Evolutionary conservation across 495 filamentous ascomycete species (phyloP).

Genomic region (Cairneyella variabilis): DNA sequence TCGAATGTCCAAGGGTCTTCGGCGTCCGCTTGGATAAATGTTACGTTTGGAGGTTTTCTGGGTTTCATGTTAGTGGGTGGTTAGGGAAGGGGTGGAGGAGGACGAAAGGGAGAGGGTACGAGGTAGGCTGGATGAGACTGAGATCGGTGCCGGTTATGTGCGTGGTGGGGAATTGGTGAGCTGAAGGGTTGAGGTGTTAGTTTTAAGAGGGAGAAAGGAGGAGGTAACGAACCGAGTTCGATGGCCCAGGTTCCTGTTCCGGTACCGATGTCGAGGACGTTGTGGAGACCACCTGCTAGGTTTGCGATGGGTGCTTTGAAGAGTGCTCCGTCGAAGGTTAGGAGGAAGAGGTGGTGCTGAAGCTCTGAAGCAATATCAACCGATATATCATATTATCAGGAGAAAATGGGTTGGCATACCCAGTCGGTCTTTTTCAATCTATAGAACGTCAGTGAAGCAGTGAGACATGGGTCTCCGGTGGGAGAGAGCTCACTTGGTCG

Average conservation of each 20-base stretch:
- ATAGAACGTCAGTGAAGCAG: neutral
- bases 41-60: too few relatives aligned
- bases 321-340: slow-evolving; percentile 43
- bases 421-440: slow-evolving; percentile 25
- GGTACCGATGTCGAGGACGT: slow-evolving; percentile 59
- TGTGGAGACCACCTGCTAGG: slow-evolving; percentile 21
- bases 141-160: neutral
- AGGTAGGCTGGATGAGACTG: slow-evolving; percentile 2
- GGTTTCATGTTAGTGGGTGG: too few relatives aligned
- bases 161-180: neutral
- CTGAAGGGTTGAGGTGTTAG: neutral
- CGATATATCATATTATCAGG: neutral
- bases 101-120: neutral
- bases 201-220: neutral
- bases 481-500: slow-evolving; percentile 19
- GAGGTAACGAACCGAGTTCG: slow-evolving; percentile 38
- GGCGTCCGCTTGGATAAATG: too few relatives aligned
- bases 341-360: slow-evolving; percentile 49
- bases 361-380: slow-evolving; percentile 21
- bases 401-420: neutral
- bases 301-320: slow-evolving; percentile 39
- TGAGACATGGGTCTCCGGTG: neutral
- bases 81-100: neutral
- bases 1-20: too few relatives aligned
- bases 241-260: slow-evolving; percentile 57